Evolutionary conservation across 2,329 filamentous ascomycete genomes (phyloP).

Genomic region (Fusarium albidum): DNA sequence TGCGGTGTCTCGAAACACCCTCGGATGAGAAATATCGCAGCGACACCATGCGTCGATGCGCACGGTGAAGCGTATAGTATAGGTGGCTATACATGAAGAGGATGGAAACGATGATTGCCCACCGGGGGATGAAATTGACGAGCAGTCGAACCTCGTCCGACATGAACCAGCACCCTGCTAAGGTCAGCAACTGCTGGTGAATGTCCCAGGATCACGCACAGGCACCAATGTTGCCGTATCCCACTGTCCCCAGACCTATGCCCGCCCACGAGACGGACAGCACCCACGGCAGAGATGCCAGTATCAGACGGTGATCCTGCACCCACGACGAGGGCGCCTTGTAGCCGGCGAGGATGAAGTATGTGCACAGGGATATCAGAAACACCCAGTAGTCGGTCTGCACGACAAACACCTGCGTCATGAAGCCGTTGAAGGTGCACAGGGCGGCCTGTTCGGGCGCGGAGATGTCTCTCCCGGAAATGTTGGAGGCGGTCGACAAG

Average conservation of each 20-base stretch:
- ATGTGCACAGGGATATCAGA: conserved; percentile 5
- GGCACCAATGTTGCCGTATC: conserved; percentile 15
- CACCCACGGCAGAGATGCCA: conserved; percentile 2
- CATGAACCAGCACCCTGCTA: conserved; percentile 16
- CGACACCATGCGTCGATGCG: conserved; percentile 5
- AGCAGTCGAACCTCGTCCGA: conserved; percentile 13
- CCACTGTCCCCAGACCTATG: conserved; percentile 3
- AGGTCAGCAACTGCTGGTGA: neutral
- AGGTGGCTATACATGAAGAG: conserved; percentile 8
- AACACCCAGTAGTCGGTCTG: conserved; percentile 19
- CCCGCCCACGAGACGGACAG: conserved; percentile 8
- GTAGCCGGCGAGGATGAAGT: conserved; percentile 12
- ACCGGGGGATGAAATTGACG: conserved; percentile 12
- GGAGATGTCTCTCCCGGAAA: conserved; percentile 1
- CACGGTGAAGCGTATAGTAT: neutral
- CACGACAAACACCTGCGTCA: conserved; percentile 12
- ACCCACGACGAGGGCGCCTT: neutral
- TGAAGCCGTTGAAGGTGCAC: conserved; percentile 11
- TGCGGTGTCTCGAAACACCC: neutral
- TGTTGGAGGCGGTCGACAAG: conserved; percentile 7
- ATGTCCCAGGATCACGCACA: neutral
- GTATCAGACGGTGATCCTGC: neutral
- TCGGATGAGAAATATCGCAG: conserved; percentile 6
- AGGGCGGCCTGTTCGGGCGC: conserved; percentile 8
- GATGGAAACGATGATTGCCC: conserved; percentile 9